phyloP scores from a whole-genome alignment of 1,139 yeast genomes.

The Kluyveromyces sp. region DNA sequence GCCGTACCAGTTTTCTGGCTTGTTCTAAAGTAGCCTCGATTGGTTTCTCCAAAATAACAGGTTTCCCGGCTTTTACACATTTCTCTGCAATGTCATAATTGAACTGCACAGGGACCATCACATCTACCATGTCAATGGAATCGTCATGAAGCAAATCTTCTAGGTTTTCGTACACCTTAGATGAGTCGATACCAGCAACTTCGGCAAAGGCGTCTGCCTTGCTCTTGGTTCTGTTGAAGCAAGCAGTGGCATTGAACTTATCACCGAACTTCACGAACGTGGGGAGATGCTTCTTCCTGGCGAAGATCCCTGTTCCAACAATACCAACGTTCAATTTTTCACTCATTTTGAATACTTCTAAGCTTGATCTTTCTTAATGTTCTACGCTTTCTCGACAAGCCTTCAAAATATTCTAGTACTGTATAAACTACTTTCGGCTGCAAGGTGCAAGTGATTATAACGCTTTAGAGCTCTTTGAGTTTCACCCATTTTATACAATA shows the following conservation, averaged over 20 bases:
- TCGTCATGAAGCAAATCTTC: constrained; percentile 61
- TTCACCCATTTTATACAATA: no score
- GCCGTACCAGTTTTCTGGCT: constrained; percentile 67
- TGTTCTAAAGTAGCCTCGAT: constrained; percentile 78
- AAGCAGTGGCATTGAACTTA: constrained; percentile 46
- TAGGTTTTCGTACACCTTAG: constrained; percentile 54
- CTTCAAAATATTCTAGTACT: no score
- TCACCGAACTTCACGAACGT: constrained; percentile 44
- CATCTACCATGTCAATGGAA: constrained; percentile 69
- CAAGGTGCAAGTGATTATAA: no score
- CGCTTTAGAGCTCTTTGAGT: no score
- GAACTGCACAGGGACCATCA: constrained; percentile 76
- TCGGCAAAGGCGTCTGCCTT: constrained; percentile 80
- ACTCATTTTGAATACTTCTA: constrained; percentile 3
- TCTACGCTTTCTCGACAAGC: neutral
- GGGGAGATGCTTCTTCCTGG: constrained; percentile 77
- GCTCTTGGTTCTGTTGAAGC: constrained; percentile 72
- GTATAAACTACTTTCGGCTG: no score
- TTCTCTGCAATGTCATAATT: constrained; percentile 58
- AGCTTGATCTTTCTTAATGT: neutral
- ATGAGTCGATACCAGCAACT: constrained; percentile 44
- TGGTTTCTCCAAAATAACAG: constrained; percentile 81
- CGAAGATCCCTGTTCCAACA: constrained; percentile 90
- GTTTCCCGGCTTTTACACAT: constrained; percentile 62
- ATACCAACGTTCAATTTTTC: constrained; percentile 53